Evolutionary conservation across 2,329 filamentous ascomycete species (phyloP).

Genomic region (Lachnellula occidentalis): DNA sequence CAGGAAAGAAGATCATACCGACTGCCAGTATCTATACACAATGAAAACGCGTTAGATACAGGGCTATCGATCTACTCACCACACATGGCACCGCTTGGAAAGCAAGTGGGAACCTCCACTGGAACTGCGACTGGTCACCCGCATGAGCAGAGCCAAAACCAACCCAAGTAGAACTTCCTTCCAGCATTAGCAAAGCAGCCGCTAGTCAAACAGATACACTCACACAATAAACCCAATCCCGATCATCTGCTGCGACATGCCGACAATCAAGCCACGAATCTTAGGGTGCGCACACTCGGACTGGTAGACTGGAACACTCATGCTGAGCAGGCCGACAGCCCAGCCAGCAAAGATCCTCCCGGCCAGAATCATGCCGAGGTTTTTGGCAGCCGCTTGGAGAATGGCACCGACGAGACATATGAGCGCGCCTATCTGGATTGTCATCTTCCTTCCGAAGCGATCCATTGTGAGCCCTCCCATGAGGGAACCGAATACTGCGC

Average conservation of each 20-base stretch:
- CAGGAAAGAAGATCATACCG: conserved; percentile 67
- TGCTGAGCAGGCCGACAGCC: conserved; percentile 54
- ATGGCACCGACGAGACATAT: conserved; percentile 56
- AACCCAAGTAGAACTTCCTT: conserved; percentile 53
- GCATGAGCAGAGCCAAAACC: conserved; percentile 42
- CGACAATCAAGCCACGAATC: conserved; percentile 56
- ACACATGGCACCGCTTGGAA: conserved; percentile 65
- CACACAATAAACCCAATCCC: conserved; percentile 47
- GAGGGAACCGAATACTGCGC: conserved; percentile 41
- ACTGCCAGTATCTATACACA: conserved; percentile 39
- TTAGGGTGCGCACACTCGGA: conserved; percentile 59
- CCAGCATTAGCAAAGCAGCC: conserved; percentile 32
- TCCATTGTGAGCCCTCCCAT: conserved; percentile 48
- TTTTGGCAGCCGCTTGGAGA: conserved; percentile 52
- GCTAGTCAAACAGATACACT: not conserved
- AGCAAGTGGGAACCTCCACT: conserved; percentile 27
- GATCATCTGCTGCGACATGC: conserved; percentile 61
- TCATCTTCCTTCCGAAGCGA: conserved; percentile 49
- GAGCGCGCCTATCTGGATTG: conserved; percentile 51
- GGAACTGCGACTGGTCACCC: conserved; percentile 13
- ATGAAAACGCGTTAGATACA: conserved; percentile 29
- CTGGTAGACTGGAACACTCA: conserved; percentile 61
- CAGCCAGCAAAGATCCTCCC: conserved; percentile 53
- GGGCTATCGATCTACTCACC: conserved; percentile 29
- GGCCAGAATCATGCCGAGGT: conserved; percentile 50